Conservation (phyloP, 1,139 yeast genomes). For the Torulaspora globosa region DNA sequence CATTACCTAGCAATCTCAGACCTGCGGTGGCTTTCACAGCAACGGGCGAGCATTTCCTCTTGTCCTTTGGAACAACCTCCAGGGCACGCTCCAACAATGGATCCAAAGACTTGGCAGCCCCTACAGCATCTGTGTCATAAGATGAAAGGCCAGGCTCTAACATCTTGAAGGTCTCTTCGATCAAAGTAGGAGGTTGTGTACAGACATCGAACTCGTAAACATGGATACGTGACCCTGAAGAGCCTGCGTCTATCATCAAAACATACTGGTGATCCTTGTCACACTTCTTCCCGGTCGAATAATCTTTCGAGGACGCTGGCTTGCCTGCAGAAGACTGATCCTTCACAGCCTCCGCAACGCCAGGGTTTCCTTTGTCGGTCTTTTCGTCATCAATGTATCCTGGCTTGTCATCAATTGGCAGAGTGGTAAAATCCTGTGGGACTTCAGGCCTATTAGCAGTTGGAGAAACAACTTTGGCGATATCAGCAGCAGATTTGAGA, state of each 20-base stretch:
- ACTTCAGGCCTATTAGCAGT: constrained; percentile 21
- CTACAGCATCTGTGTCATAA: constrained; percentile 70
- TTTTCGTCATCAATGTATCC: constrained; percentile 27
- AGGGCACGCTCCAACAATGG: constrained; percentile 72
- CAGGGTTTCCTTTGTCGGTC: constrained; percentile 23
- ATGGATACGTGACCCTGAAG: constrained; percentile 94
- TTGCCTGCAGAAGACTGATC: constrained; percentile 9
- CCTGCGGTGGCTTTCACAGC: constrained; percentile 99
- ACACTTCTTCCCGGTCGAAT: constrained; percentile 26
- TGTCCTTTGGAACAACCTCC: constrained; percentile 64
- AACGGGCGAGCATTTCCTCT: constrained; percentile 79
- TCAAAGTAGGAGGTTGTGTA: constrained; percentile 69
- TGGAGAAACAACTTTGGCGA: constrained; percentile 23
- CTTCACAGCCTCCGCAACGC: constrained; percentile 30
- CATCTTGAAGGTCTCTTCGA: constrained; percentile 81
- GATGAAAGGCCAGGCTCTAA: constrained; percentile 88
- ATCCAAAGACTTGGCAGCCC: constrained; percentile 86
- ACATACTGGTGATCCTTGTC: constrained; percentile 51
- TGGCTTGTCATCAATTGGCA: constrained; percentile 27
- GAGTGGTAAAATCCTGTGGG: constrained; percentile 21
- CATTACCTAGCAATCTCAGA: constrained; percentile 76
- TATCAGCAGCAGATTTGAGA: constrained; percentile 16
- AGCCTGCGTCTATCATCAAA: constrained; percentile 94
- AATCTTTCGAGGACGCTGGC: constrained; percentile 5
- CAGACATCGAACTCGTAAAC: constrained; percentile 88